These are phyloP conservation scores for Cicer cuneatum DNA, from an alignment of 306 rosid species.

Conservation along the genomic window DNA sequence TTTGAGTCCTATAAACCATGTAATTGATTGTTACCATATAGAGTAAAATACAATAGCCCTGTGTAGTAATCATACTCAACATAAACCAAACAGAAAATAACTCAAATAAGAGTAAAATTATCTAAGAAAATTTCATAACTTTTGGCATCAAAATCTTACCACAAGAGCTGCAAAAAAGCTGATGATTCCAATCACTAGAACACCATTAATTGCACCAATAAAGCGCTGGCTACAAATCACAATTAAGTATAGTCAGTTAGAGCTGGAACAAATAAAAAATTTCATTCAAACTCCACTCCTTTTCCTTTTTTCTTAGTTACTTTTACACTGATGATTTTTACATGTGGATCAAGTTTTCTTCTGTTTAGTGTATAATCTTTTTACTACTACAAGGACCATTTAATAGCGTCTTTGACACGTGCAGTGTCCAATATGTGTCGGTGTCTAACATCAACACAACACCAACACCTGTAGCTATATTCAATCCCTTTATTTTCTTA, in stretches of 20 bases:
- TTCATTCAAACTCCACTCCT: background rate
- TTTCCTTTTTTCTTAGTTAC: too few species aligned
- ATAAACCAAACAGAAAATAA: too few species aligned
- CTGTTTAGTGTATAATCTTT: background rate
- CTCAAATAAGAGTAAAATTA: background rate
- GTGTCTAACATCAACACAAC: background rate
- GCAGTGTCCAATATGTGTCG: too few species aligned
- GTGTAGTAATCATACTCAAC: too few species aligned
- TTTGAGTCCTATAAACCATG: constrained; percentile 6
- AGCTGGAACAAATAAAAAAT: background rate
- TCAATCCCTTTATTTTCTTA: background rate
- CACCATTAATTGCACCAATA: constrained; percentile 74
- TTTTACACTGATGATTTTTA: background rate
- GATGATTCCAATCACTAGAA: constrained; percentile 68
- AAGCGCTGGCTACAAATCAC: constrained; percentile 72
- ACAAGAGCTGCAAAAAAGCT: constrained; percentile 74
- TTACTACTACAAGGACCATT: background rate
- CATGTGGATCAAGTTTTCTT: constrained; percentile 1
- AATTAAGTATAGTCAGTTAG: constrained; percentile 32
- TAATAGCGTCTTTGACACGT: background rate
- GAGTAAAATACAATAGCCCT: background rate
- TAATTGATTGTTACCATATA: background rate
- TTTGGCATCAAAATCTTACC: constrained; percentile 53
- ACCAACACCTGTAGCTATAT: background rate
- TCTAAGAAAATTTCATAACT: background rate